Evolutionary conservation across 257 asterid genomes (phyloP).

Genomic region (Penstemon eatonii): DNA sequence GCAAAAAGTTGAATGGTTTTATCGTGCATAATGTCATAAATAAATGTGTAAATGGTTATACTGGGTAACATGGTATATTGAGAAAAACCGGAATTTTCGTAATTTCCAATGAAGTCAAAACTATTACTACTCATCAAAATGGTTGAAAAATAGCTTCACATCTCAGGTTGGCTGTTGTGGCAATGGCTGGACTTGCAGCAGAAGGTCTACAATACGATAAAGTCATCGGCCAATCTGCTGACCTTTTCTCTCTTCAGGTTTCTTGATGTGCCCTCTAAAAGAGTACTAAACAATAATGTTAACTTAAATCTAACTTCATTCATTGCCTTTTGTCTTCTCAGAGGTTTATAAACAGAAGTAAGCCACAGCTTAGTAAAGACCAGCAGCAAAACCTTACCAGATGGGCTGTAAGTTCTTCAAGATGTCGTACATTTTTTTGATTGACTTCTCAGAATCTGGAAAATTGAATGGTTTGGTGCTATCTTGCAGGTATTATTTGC

Average conservation of each 20-base stretch:
- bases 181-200: slow-evolving; percentile 97
- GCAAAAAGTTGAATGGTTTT: too few species aligned
- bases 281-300: background rate
- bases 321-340: slow-evolving; percentile 32
- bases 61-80: too few species aligned
- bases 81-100: too few species aligned
- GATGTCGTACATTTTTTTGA: background rate
- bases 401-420: slow-evolving; percentile 81
- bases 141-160: background rate
- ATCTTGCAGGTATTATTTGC: slow-evolving; percentile 73
- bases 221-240: slow-evolving; percentile 94
- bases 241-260: slow-evolving; percentile 93
- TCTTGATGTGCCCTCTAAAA: background rate
- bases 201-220: slow-evolving; percentile 92
- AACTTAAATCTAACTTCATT: background rate
- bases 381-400: slow-evolving; percentile 97
- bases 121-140: too few species aligned
- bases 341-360: slow-evolving; percentile 93
- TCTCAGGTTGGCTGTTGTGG: slow-evolving; percentile 84
- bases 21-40: too few species aligned
- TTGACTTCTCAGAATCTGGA: background rate
- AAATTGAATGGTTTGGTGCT: background rate
- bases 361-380: slow-evolving; percentile 77
- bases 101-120: too few species aligned
- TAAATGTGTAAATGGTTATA: too few species aligned